Base-by-base conservation (phyloP, 768 basidiomycete species). In the Lepiota brunneoincarnata region DNA sequence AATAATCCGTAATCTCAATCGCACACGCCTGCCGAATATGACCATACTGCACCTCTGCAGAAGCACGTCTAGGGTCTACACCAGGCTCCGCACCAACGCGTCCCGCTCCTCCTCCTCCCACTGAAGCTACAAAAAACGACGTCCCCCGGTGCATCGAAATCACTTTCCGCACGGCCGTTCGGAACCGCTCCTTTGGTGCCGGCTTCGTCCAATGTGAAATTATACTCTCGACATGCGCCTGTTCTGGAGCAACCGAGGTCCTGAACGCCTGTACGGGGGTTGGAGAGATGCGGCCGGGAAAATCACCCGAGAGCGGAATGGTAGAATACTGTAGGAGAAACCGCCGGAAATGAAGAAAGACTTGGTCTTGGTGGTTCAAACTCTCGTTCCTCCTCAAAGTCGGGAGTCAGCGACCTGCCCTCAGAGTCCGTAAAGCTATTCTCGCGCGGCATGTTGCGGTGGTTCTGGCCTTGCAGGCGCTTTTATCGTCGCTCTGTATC, bases 1-100 rank as follows among this genome's bases (percentile, higher is more conserved):
- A 84, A 68, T 88, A 89, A 65, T 89, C 86, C 51, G 77, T 70
- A 52, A 89, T 70, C 59, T 88, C 83, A 57, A 89, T 89, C 48
- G 76, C 63, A 61, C 86, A 90, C 44, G 81, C 75, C 66, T 83
- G 69, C 24, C 74, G 70, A 59, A 89, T 77, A 55, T 83, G 75
- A 3, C 80, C 79, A 59, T 81, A 89, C 39, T 72, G 69, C 6
- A 79, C 61, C 57, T 78, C 76, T 3, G 86, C 80, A 41, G 79
- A 78, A 2, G 75, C 72, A 14, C 83, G 78, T 24, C 84, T 79
- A 18, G 86, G 84, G 68, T 89, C 84, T 26, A 87, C 70, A 56
- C 87, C 87, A 10, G 86, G 87, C 62, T 89, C 87, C 12, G 83
- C 87, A 17, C 87, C 87, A 28, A 82, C 66, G 18, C 52, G 35